Base-by-base conservation (phyloP, 371 early-diverging fungal genomes). In the Mycotypha africana region DNA sequence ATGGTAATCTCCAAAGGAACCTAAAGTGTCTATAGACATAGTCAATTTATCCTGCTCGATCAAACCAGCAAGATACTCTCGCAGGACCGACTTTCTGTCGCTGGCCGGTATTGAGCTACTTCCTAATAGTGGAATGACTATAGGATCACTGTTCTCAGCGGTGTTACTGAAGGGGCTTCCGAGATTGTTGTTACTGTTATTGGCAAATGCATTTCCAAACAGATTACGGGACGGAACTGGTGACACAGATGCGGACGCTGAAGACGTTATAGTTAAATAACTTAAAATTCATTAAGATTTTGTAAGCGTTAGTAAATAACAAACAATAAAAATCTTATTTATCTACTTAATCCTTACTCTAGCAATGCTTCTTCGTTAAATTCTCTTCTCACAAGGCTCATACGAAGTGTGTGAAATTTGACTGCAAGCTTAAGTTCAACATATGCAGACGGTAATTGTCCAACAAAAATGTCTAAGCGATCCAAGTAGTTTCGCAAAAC, bases 11-110 rank as follows among this genome's bases (percentile, higher is more conserved):
- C 57, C 16, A 21, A 56, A 58, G 8, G 38, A 25, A n/a, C 46
- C 52, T 9, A 60, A 38, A 1, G 36, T 14, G 2, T 62, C 56
- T 0, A 58, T 23, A 11, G 49, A 41, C 1, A 35, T 12, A 2
- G 58, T 46, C 8, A 60, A 19, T 10, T 50, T 55, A 10, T 44
- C 35, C 19, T 38, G 50, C 7, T 21, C 11, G 3, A 56, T 23
- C 16, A 65, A 38, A 2, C 53, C 60, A n/a, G 47, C 44, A 4
- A 65, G 19, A 24, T 65, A 65, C 15, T 48, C 55, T 14, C 44
- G 3, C 4, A 54, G 19, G 3, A 54, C 36, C 2, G 20, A 20
- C 6, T 33, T n/a, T 22, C 38, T 38, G 15, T 44, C 41, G 6
- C 23, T 10, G 12, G 21, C 26, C 3, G 7, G 6, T 7, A 53